These are phyloP conservation scores for Gossypium davidsonii DNA, from an alignment of 441 rosid species.

Conservation along the genomic window DNA sequence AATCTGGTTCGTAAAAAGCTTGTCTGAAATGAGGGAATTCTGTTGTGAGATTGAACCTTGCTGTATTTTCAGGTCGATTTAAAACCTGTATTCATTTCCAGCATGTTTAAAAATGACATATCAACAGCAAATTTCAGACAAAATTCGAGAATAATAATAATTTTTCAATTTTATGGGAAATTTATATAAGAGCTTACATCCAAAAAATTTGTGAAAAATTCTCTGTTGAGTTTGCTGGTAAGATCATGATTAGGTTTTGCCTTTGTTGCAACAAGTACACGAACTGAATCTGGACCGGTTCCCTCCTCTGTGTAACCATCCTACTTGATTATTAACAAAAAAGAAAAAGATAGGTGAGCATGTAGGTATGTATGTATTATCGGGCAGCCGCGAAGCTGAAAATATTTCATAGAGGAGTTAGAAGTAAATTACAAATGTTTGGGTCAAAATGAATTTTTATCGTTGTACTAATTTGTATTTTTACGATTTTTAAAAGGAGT, in stretches of 20 bases:
- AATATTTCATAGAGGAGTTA: too few species aligned
- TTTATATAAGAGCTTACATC: conserved; percentile 39
- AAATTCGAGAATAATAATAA: not conserved
- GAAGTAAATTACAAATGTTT: too few species aligned
- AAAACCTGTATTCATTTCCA: conserved; percentile 41
- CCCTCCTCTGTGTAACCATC: conserved; percentile 78
- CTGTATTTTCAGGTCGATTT: conserved; percentile 49
- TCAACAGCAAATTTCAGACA: not conserved
- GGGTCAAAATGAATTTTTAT: too few species aligned
- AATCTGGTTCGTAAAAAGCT: conserved; percentile 45
- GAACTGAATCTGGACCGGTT: conserved; percentile 51
- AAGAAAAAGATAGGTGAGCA: not conserved
- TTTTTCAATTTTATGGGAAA: not conserved
- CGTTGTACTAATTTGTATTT: too few species aligned
- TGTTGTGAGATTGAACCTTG: conserved; percentile 58
- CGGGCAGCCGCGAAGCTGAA: too few species aligned
- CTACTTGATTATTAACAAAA: conserved; percentile 26
- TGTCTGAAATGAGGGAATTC: conserved; percentile 62
- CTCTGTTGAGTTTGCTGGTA: conserved; percentile 42
- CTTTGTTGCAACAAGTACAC: conserved; percentile 68
- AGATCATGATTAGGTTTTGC: conserved; percentile 52
- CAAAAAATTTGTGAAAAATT: conserved; percentile 63
- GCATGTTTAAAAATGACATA: not conserved
- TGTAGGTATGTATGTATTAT: too few species aligned
- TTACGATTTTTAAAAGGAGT: too few species aligned